Conservation (phyloP, 805 yeast genomes). For the Sugiyamaella boreocaroliniensis region DNA sequence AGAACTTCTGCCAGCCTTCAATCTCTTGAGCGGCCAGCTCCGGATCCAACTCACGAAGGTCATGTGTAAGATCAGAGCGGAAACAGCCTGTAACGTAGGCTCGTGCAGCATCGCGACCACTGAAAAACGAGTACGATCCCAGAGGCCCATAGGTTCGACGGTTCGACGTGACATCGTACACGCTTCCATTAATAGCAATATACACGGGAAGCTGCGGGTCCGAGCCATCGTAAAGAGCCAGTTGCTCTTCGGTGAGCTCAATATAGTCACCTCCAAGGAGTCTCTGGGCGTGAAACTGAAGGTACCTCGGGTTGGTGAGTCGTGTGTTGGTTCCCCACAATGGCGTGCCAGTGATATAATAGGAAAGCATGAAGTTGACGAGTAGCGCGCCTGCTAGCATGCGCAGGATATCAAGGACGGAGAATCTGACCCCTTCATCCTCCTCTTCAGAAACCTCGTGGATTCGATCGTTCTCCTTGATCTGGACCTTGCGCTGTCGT, state of each 20-base stretch:
- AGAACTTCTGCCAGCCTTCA: slow-evolving; percentile 48
- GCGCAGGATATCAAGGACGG: slow-evolving; percentile 36
- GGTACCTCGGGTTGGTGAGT: slow-evolving; percentile 40
- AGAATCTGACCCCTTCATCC: slow-evolving; percentile 2
- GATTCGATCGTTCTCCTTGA: background rate
- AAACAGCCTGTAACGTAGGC: slow-evolving; percentile 70
- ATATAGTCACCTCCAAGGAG: slow-evolving; percentile 19
- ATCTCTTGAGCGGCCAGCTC: slow-evolving; percentile 38
- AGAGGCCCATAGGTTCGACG: slow-evolving; percentile 50
- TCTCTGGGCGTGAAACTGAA: slow-evolving; percentile 24
- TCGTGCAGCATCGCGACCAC: slow-evolving; percentile 63
- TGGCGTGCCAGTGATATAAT: slow-evolving; percentile 49
- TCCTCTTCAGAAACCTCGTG: background rate
- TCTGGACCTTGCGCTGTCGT: background rate
- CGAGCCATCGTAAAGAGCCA: slow-evolving; percentile 47
- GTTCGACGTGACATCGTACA: slow-evolving; percentile 55
- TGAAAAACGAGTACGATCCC: slow-evolving; percentile 49
- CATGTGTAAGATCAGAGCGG: slow-evolving; percentile 54
- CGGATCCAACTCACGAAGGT: slow-evolving; percentile 52
- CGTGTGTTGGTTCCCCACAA: slow-evolving; percentile 59
- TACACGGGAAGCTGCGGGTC: slow-evolving; percentile 46
- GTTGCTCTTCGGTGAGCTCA: slow-evolving; percentile 39
- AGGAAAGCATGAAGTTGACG: slow-evolving; percentile 45
- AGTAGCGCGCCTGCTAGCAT: slow-evolving; percentile 42
- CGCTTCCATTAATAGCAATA: slow-evolving; percentile 52